Evolutionary conservation across 768 basidiomycete genomes (phyloP), one percentile per base, ranked within the genome.

Genomic region (Mycena sanguinolenta): DNA sequence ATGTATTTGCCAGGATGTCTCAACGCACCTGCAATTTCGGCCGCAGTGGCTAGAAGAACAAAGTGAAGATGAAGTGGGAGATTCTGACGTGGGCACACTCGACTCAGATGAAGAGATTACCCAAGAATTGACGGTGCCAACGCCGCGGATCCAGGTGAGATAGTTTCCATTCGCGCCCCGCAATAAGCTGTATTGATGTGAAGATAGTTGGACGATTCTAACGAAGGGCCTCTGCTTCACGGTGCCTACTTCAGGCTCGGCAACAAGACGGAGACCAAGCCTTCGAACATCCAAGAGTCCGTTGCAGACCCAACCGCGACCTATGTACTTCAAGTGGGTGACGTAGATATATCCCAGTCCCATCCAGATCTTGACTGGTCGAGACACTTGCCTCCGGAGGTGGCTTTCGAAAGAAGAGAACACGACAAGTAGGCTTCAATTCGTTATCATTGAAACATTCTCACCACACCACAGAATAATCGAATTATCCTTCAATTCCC

Each of bases 401-500:
- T 72, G 8, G 12, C 32, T 32, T 16, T 74, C 25, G 25, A 49
- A 2, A 46, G 73, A 49, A 64, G 42, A 57, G 67, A 74, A 58
- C 75, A 76, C 59, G 75, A 76, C 69, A 69, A 54, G 75, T 72
- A 23, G 25, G 69, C 65, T 27, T 8, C 17, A 30, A n/a, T 54
- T 34, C 27, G 6, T n/a, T 36, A 30, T 57, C 38, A 34, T 54
- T n/a, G 21, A 7, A 4, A 34, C 6, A 14, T 65, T 58, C 23
- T 58, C 63, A 34, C 59, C 14, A 3, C 52, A 62, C 65, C 54
- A 14, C 60, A 82, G 81, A 27, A 76, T 84, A 14, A 77, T 85
- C 28, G 79, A 79, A 39, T 73, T 81, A 21, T 72, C 82, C 32
- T 83, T 84, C 76, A 81, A 79, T 34, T 83, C 81, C 71, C 82